phyloP scores from a whole-genome alignment of 495 filamentous ascomycete species.

The Aspergillus steynii region DNA sequence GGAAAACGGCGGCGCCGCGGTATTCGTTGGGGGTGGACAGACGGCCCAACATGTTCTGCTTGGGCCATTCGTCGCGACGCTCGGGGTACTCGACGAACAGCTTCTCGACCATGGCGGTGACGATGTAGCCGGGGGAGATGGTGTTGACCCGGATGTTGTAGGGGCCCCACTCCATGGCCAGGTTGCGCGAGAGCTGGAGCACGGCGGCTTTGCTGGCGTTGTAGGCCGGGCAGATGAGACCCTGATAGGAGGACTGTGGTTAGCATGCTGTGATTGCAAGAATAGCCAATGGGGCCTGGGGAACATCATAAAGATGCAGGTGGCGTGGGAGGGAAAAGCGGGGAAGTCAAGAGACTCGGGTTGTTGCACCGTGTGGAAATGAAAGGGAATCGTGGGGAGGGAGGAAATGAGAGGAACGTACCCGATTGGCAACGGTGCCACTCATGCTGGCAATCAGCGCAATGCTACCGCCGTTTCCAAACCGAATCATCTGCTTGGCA shows the following conservation, averaged over 20 bases:
- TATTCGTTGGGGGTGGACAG: slow-evolving; percentile 82
- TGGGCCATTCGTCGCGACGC: slow-evolving; percentile 73
- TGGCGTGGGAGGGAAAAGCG: slow-evolving; percentile 10
- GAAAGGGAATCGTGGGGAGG: not conserved
- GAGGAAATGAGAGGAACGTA: slow-evolving; percentile 30
- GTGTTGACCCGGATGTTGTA: slow-evolving; percentile 94
- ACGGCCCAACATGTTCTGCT: slow-evolving; percentile 84
- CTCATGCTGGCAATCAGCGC: slow-evolving; percentile 75
- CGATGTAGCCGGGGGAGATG: slow-evolving; percentile 91
- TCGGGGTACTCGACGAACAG: slow-evolving; percentile 77
- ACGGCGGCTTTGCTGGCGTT: slow-evolving; percentile 90
- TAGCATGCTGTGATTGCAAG: not conserved
- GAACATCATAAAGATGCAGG: not conserved
- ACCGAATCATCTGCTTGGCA: slow-evolving; percentile 74
- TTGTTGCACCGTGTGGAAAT: not conserved
- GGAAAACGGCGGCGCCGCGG: slow-evolving; percentile 75
- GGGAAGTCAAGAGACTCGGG: slow-evolving; percentile 9
- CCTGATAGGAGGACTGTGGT: slow-evolving; percentile 37
- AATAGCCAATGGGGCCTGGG: not conserved
- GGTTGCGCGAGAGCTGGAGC: slow-evolving; percentile 77
- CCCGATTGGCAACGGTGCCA: slow-evolving; percentile 66
- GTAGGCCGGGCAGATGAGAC: slow-evolving; percentile 76
- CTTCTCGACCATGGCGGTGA: slow-evolving; percentile 85
- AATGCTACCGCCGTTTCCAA: slow-evolving; percentile 70
- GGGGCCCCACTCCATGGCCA: slow-evolving; percentile 85